These are phyloP conservation scores for Poa annua DNA, from an alignment of 176 grass and related monocot species.

Conservation along the genomic window DNA sequence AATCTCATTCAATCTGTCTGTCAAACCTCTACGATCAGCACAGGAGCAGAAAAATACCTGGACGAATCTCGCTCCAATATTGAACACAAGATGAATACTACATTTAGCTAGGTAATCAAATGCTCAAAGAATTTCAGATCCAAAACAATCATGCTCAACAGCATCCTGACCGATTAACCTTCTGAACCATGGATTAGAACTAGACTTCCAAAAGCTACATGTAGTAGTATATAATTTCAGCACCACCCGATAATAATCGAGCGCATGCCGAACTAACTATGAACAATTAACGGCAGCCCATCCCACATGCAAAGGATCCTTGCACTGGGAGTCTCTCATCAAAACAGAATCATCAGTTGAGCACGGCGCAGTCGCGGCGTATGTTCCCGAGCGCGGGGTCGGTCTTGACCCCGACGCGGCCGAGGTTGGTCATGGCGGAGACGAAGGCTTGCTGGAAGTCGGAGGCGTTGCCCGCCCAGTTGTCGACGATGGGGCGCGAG, in stretches of 20 bases:
- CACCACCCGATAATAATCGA: background rate
- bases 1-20: background rate
- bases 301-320: too few relatives aligned
- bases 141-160: conserved; percentile 17
- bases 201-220: conserved; percentile 32
- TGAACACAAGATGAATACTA: background rate
- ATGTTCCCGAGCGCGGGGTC: conserved; percentile 70
- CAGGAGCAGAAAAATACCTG: too few relatives aligned
- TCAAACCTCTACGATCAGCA: too few relatives aligned
- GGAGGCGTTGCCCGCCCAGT: conserved; percentile 55
- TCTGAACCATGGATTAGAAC: conserved; percentile 4
- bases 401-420: conserved; percentile 85
- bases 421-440: conserved; percentile 68
- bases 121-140: background rate
- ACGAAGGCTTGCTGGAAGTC: conserved; percentile 71
- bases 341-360: conserved; percentile 32
- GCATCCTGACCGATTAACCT: conserved; percentile 1
- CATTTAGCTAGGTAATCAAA: conserved; percentile 7
- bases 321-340: too few relatives aligned
- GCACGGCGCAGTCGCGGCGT: conserved; percentile 71
- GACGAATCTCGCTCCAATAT: background rate
- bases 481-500: conserved; percentile 60
- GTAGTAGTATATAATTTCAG: conserved; percentile 27
- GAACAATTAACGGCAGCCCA: conserved; percentile 17
- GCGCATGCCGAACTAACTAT: background rate